A percentile compares a stretch with the other conserved stretches of the same genome.
These are phyloP conservation scores for Aurantiochytrium sp. DNA, from an alignment of 108 stramenopile genomes.

Conservation along the genomic window DNA sequence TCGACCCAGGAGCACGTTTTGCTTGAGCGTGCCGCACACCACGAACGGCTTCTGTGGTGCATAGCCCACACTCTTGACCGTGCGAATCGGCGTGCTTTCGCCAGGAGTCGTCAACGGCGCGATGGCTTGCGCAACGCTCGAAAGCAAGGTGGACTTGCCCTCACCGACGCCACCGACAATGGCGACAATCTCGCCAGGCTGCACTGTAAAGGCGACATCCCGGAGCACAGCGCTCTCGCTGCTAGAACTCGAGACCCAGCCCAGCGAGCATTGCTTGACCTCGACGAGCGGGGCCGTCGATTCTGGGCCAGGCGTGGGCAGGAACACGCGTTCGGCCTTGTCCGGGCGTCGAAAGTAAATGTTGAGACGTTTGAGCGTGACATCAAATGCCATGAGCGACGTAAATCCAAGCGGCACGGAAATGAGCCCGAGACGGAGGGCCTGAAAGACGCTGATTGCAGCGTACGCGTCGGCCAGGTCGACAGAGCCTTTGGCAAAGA, in stretches of 20 bases:
- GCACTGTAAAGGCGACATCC: background rate
- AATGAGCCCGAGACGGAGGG: background rate
- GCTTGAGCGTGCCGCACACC: background rate
- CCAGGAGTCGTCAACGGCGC: background rate
- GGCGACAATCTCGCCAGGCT: background rate
- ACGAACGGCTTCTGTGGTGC: too few relatives aligned
- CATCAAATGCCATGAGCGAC: background rate
- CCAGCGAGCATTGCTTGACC: background rate
- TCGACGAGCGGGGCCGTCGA: background rate
- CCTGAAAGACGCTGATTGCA: background rate
- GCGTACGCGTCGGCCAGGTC: background rate
- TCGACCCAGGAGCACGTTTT: conserved; percentile 22
- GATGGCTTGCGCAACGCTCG: background rate
- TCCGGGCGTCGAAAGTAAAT: background rate
- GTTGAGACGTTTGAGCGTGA: background rate
- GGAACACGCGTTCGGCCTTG: background rate
- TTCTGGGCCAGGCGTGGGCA: background rate
- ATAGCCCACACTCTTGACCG: too few relatives aligned
- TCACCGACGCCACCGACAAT: background rate
- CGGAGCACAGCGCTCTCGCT: background rate
- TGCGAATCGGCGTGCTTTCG: too few relatives aligned
- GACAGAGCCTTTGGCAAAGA: background rate
- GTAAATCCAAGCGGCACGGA: background rate
- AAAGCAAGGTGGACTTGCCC: background rate
- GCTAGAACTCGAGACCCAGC: background rate